Evolutionary conservation across 176 grass and related monocot species (phyloP), one percentile per base, ranked within the genome.

Genomic region (Areca catechu): DNA sequence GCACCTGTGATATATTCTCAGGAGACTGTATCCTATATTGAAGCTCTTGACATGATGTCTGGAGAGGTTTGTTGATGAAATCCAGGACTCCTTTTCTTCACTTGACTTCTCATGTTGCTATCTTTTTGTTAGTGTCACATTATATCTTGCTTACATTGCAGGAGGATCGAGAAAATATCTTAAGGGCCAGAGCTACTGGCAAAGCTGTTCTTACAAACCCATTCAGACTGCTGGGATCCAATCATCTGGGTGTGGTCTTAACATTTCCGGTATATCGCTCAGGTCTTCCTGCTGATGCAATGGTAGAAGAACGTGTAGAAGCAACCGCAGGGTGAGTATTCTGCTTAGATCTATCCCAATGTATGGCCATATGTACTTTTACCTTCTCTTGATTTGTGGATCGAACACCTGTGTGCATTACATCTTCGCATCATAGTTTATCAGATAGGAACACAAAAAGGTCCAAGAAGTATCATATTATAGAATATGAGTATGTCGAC

Each of bases 21-120:
- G 77, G 87, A 88, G 73, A 98, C 93, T 19, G 17, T 92, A 70
- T 98, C 93, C n/a, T 85, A 92, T 72, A 92, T 98, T 65, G 93
- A 88, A 80, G 78, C 83, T 19, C 78, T 98, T 54, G 93, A 98
- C 77, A 80, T 98, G 66, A 98, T 92, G 93, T 72, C 69, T 54
- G 58, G 69, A 53, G 69, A 72, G 69, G 69, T 72, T 93, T 83
- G 10, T 43, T 43, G 34, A 43, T 5, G 9, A 43, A 9, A 12
- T 43, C 9, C 9, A 14, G 34, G 34, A 14, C 34, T 43, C 14
- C 34, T 43, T 14, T 14, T 43, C 34, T 43, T 34, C 4, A 34
- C 30, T 34, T 14, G 27, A 29, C 27, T 43, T 43, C 10, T 43
- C 10, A 0, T 5, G 6, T 43, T 43, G 10, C 34, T 12, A 37